Conservation (phyloP, 2,329 filamentous ascomycete species). For the Cercospora sp. region DNA sequence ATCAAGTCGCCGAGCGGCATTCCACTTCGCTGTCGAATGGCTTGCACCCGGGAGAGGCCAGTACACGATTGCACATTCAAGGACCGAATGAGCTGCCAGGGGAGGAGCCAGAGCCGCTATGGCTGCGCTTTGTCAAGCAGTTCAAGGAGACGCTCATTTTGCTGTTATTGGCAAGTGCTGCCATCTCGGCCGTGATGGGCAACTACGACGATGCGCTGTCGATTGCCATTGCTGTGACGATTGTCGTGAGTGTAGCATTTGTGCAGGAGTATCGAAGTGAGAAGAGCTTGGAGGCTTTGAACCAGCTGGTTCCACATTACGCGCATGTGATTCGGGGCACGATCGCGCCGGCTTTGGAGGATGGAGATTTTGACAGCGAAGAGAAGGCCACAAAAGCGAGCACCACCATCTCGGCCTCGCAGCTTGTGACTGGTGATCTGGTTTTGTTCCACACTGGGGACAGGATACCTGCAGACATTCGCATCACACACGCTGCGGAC, state of each 20-base stretch:
- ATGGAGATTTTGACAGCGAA: constrained; percentile 55
- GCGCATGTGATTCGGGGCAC: constrained; percentile 78
- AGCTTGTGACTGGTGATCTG: constrained; percentile 88
- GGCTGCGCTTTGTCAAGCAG: constrained; percentile 92
- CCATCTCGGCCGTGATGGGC: constrained; percentile 83
- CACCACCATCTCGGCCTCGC: constrained; percentile 78
- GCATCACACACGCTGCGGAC: constrained; percentile 86
- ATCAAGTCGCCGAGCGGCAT: constrained; percentile 74
- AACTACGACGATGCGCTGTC: constrained; percentile 95
- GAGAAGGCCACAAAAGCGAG: constrained; percentile 70
- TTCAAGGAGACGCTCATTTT: constrained; percentile 95
- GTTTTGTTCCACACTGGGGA: constrained; percentile 95
- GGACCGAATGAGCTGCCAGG: constrained; percentile 94
- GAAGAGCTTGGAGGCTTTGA: constrained; percentile 93
- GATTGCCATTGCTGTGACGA: constrained; percentile 93
- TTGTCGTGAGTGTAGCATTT: constrained; percentile 94
- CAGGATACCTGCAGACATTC: constrained; percentile 91
- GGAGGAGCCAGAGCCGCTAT: constrained; percentile 88
- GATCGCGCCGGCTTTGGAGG: constrained; percentile 22
- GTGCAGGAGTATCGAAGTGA: constrained; percentile 97
- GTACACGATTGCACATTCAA: constrained; percentile 74
- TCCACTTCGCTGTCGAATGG: constrained; percentile 82
- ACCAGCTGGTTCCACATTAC: constrained; percentile 89
- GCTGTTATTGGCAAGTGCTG: constrained; percentile 84
- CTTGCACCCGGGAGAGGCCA: constrained; percentile 76